Evolutionary conservation across 2,329 filamentous ascomycete genomes (phyloP), one percentile per base, ranked within the genome.

Genomic region (Ascochyta viciae-villosae): DNA sequence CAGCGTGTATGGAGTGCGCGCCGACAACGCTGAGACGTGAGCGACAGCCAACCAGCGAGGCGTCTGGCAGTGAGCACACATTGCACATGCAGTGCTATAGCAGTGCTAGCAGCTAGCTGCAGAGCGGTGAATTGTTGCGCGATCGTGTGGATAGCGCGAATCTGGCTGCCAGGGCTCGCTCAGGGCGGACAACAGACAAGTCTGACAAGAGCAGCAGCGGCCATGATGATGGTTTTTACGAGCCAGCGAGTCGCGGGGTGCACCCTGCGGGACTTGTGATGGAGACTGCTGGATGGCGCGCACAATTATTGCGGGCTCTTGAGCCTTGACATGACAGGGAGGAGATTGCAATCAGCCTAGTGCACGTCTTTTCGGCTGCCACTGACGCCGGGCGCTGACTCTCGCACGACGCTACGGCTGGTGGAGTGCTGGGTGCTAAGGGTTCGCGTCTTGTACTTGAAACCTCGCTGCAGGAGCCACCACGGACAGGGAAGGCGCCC

Each of bases 371-470:
- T 39, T 37, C 45, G 40, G 38, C 38, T 45, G 49, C 43, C 54
- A 54, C 44, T 45, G 44, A 43, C 41, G 45, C 55, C 26, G 40
- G 10, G n/a, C 45, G 31, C 45, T 54, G 55, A 54, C 55, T 54
- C 55, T 27, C 29, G 46, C 23, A 29, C 5, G 23, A 39, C 41
- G 44, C 55, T 49, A 50, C 37, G 39, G 34, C 34, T 16, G 43
- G 39, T 46, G 46, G 38, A 44, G 37, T 45, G 53, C 43, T 55
- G 41, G 22, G 53, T 48, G 50, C 60, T 60, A 52, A 57, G 49
- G 39, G 50, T 62, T 63, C 64, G 63, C 53, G 53, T 62, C 50
- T 54, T 63, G 58, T 58, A 63, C 56, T 59, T 69, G 64, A 67
- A 69, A 67, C 64, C 59, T 51, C 59, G 60, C 46, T 41, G 47